A percentile compares a stretch with the other conserved stretches of the same genome.
phyloP scores from a whole-genome alignment of 352 stramenopile species.

The Pythium guiyangense region DNA sequence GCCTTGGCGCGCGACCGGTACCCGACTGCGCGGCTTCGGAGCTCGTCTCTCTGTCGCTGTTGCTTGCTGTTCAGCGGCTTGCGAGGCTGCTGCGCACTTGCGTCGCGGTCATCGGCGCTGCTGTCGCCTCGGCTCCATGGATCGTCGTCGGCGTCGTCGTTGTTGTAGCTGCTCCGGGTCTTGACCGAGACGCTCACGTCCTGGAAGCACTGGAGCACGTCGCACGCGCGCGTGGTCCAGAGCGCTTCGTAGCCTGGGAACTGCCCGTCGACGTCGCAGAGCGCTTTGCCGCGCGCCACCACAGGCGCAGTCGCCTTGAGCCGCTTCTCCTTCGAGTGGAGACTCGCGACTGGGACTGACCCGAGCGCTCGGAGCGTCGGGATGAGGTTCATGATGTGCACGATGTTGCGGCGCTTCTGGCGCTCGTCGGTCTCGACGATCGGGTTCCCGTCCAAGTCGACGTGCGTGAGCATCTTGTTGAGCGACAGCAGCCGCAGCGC shows the following conservation, averaged over 20 bases:
- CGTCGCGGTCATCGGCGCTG: constrained; percentile 21
- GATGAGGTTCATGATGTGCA: constrained; percentile 77
- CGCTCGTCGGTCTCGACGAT: constrained; percentile 61
- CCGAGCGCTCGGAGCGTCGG: constrained; percentile 56
- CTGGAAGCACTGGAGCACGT: constrained; percentile 47
- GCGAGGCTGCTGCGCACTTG: constrained; percentile 11
- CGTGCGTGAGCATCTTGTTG: constrained; percentile 61
- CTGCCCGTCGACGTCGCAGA: constrained; percentile 37
- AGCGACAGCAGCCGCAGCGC: constrained; percentile 65
- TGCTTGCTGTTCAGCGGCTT: constrained; percentile 45
- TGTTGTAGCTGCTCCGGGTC: constrained; percentile 14
- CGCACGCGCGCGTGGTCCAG: constrained; percentile 59
- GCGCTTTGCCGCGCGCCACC: constrained; percentile 19
- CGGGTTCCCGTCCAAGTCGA: constrained; percentile 72
- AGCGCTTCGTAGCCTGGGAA: constrained; percentile 25
- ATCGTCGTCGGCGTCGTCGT: constrained; percentile 16
- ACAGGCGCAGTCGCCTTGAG: constrained; percentile 9
- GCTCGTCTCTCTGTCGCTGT: constrained; percentile 64
- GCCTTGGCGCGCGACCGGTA: constrained; percentile 62
- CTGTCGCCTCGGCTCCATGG: constrained; percentile 1
- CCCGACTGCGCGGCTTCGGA: constrained; percentile 50
- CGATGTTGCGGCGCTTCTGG: constrained; percentile 60
- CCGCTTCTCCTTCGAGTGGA: constrained; percentile 57
- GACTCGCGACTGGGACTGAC: constrained; percentile 36
- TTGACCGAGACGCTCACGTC: constrained; percentile 18